Percentiles rank a stretch among this genome's conserved stretches.
These are phyloP conservation scores for Aspergillus sclerotialis DNA, from an alignment of 2,329 filamentous ascomycete species.

Conservation along the genomic window DNA sequence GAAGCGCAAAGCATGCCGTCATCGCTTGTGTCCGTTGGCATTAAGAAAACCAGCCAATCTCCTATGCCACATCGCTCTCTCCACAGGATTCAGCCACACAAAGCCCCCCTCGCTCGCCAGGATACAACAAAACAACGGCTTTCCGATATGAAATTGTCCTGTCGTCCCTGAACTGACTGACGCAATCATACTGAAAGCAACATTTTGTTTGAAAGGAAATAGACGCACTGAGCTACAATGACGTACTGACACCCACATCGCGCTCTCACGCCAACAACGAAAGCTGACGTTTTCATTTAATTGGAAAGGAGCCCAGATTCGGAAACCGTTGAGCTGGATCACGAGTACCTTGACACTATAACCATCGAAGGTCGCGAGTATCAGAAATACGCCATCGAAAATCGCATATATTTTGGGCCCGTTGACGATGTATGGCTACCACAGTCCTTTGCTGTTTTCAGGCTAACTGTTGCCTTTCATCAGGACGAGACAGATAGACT, in stretches of 20 bases:
- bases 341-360: constrained; percentile 52
- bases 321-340: constrained; percentile 48
- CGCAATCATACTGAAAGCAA: not conserved
- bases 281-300: constrained; percentile 19
- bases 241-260: constrained; percentile 18
- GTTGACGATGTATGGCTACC: constrained; percentile 58
- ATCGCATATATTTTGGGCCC: constrained; percentile 60
- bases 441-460: constrained; percentile 1
- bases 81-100: constrained; percentile 16
- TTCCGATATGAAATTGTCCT: constrained; percentile 1
- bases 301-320: constrained; percentile 36
- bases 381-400: constrained; percentile 60
- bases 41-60: constrained; percentile 10
- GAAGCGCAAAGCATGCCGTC: constrained; percentile 14
- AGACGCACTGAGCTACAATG: constrained; percentile 16
- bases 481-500: constrained; percentile 64
- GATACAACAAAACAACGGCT: not conserved
- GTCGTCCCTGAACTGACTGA: constrained; percentile 5
- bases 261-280: constrained; percentile 4
- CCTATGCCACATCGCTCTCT: constrained; percentile 18
- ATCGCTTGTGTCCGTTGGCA: constrained; percentile 12
- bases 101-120: constrained; percentile 7
- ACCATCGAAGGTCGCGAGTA: constrained; percentile 57
- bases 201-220: constrained; percentile 1
- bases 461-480: constrained; percentile 3